Evolutionary conservation across 352 stramenopile species (phyloP).

Genomic region (Globisporangium sylvaticum): DNA sequence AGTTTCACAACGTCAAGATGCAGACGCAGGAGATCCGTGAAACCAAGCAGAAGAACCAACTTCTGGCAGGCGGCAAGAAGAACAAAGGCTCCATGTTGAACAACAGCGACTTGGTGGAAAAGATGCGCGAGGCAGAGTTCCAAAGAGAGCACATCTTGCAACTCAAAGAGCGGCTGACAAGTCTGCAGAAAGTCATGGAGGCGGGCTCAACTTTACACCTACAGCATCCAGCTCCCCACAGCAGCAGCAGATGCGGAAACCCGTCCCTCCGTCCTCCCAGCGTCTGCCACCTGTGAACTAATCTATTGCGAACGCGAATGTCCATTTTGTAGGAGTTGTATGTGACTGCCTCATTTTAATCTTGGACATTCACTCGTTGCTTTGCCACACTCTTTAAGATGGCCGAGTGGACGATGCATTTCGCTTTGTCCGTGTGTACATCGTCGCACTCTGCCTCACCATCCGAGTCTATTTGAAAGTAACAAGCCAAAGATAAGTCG

Average conservation of each 20-base stretch:
- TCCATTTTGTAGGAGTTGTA: not conserved
- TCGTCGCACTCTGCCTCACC: slow-evolving; percentile 71
- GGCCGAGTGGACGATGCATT: not conserved
- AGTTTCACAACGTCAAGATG: slow-evolving; percentile 81
- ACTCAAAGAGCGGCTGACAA: slow-evolving; percentile 56
- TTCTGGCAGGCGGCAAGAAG: slow-evolving; percentile 18
- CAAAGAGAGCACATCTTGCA: slow-evolving; percentile 72
- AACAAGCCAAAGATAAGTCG: not conserved
- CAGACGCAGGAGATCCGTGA: slow-evolving; percentile 59
- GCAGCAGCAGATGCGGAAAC: slow-evolving; percentile 8
- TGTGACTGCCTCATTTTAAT: not conserved
- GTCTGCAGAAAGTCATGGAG: slow-evolving; percentile 60
- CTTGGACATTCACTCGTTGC: not conserved
- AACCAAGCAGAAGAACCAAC: slow-evolving; percentile 30
- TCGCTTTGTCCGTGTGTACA: slow-evolving; percentile 79
- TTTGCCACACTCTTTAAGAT: not conserved
- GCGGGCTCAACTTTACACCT: slow-evolving; percentile 51
- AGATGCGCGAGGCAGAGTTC: slow-evolving; percentile 59
- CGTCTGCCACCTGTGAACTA: slow-evolving; percentile 63
- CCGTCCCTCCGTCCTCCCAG: slow-evolving; percentile 24
- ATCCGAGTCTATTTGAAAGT: slow-evolving; percentile 48
- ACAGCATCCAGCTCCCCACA: slow-evolving; percentile 27
- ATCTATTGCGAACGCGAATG: not conserved
- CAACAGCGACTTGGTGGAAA: slow-evolving; percentile 35
- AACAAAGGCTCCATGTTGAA: slow-evolving; percentile 11